Evolutionary conservation across 495 filamentous ascomycete genomes (phyloP).

Genomic region (Choiromyces venosus): DNA sequence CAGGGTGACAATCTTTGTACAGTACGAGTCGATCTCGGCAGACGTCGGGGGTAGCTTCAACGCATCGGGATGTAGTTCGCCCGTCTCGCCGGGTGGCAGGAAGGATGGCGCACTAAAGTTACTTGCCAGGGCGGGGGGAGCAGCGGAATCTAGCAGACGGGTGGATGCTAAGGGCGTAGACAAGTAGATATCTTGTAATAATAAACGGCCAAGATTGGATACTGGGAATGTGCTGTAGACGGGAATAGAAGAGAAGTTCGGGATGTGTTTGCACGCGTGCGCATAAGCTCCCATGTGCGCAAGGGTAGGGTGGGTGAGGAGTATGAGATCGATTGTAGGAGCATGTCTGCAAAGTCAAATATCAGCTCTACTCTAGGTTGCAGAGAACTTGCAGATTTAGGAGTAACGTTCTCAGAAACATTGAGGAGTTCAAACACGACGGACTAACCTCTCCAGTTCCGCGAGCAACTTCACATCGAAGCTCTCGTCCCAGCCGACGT

Average conservation of each 20-base stretch:
- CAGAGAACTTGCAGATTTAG: neutral
- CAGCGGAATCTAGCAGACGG: slow-evolving; percentile 53
- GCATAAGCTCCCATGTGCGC: slow-evolving; percentile 88
- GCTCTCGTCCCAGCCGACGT: slow-evolving; percentile 90
- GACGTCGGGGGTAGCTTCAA: slow-evolving; percentile 57
- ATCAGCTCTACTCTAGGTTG: slow-evolving; percentile 5
- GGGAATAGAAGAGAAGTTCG: slow-evolving; percentile 86
- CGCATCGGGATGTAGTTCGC: slow-evolving; percentile 32
- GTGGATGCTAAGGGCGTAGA: slow-evolving; percentile 83
- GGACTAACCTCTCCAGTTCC: slow-evolving; percentile 77
- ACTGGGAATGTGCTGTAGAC: slow-evolving; percentile 93
- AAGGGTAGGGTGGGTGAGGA: slow-evolving; percentile 88
- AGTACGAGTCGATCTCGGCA: slow-evolving; percentile 88
- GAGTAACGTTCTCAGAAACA: neutral
- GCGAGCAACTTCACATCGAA: slow-evolving; percentile 76
- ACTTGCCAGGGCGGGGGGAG: slow-evolving; percentile 60
- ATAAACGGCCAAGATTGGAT: slow-evolving; percentile 82
- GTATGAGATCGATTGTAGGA: slow-evolving; percentile 84
- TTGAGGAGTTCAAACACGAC: slow-evolving; percentile 3
- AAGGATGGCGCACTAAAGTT: slow-evolving; percentile 37
- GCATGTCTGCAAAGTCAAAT: slow-evolving; percentile 24
- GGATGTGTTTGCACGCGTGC: slow-evolving; percentile 95
- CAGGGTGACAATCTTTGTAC: slow-evolving; percentile 82
- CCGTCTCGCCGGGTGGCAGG: slow-evolving; percentile 24
- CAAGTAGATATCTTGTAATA: slow-evolving; percentile 86